A percentile compares a stretch with the other conserved stretches of the same genome.
phyloP scores from a whole-genome alignment of 2,329 filamentous ascomycete genomes.

The Colletotrichum echinochloae region DNA sequence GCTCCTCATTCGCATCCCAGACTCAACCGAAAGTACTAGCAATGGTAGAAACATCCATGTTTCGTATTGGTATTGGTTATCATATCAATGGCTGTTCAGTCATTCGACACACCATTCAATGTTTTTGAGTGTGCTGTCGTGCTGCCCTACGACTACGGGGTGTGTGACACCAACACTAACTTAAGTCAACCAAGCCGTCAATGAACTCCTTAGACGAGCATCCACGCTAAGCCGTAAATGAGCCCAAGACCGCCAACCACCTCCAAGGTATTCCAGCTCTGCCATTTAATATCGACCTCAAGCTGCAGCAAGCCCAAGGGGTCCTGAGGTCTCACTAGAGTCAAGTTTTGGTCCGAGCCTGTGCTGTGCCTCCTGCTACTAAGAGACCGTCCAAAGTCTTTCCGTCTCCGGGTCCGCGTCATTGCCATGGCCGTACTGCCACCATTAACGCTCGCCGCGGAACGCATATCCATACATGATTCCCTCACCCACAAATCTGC shows the following conservation, averaged over 20 bases:
- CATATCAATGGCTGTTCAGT: neutral
- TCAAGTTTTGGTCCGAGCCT: conserved; percentile 36
- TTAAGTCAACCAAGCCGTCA: neutral
- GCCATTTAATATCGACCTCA: conserved; percentile 72
- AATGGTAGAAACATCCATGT: neutral
- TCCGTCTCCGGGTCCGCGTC: conserved; percentile 5
- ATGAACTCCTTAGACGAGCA: conserved; percentile 49
- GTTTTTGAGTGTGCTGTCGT: neutral
- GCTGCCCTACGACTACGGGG: neutral
- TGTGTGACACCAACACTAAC: neutral
- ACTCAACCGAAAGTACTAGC: neutral
- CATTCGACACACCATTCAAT: neutral
- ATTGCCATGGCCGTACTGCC: conserved; percentile 16
- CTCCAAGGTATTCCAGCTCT: conserved; percentile 77
- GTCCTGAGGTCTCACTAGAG: conserved; percentile 70
- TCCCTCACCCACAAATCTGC: conserved; percentile 77
- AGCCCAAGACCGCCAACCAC: conserved; percentile 80
- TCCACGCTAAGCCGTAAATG: conserved; percentile 77
- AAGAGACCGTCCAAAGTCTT: neutral
- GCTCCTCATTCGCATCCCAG: neutral
- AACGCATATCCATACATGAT: conserved; percentile 59
- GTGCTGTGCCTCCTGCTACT: conserved; percentile 42
- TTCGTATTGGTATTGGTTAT: neutral
- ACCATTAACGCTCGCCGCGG: neutral
- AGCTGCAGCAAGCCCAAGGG: conserved; percentile 83